These are phyloP conservation scores for Isabelozyma rhagii DNA, from an alignment of 805 yeast species.

Conservation along the genomic window DNA sequence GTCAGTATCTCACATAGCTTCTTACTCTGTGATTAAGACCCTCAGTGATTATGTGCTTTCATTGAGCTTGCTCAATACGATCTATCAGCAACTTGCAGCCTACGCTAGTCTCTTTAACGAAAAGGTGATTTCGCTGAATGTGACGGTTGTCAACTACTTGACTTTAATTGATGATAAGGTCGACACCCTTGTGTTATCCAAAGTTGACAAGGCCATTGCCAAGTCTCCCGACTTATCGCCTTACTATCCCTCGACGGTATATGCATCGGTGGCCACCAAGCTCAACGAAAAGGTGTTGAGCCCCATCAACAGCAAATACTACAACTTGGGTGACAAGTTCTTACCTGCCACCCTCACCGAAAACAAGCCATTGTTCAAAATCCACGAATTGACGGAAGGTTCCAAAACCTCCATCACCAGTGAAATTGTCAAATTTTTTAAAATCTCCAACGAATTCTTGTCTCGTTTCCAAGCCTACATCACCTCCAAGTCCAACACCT, in stretches of 20 bases:
- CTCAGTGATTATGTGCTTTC: slow-evolving; percentile 20
- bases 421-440: slow-evolving; percentile 15
- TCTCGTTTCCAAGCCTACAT: slow-evolving; percentile 20
- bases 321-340: slow-evolving; percentile 16
- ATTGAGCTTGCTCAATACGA: slow-evolving; percentile 18
- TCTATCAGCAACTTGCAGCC: slow-evolving; percentile 21
- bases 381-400: slow-evolving; percentile 10
- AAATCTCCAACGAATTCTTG: slow-evolving; percentile 16
- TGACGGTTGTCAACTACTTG: slow-evolving; percentile 13
- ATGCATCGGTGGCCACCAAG: slow-evolving; percentile 6
- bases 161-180: slow-evolving; percentile 19
- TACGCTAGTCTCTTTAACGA: slow-evolving; percentile 18
- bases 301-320: slow-evolving; percentile 11
- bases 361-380: slow-evolving; percentile 25
- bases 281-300: slow-evolving; percentile 5
- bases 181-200: slow-evolving; percentile 19
- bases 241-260: slow-evolving; percentile 7
- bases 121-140: slow-evolving; percentile 18
- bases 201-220: slow-evolving; percentile 15
- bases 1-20: slow-evolving; percentile 27
- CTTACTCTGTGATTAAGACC: slow-evolving; percentile 27
- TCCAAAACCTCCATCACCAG: slow-evolving; percentile 2
- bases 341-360: slow-evolving; percentile 23
- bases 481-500: slow-evolving; percentile 22
- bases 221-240: slow-evolving; percentile 7